phyloP scores from a whole-genome alignment of 2,329 filamentous ascomycete species.

The Purpureocillium lavendulum region DNA sequence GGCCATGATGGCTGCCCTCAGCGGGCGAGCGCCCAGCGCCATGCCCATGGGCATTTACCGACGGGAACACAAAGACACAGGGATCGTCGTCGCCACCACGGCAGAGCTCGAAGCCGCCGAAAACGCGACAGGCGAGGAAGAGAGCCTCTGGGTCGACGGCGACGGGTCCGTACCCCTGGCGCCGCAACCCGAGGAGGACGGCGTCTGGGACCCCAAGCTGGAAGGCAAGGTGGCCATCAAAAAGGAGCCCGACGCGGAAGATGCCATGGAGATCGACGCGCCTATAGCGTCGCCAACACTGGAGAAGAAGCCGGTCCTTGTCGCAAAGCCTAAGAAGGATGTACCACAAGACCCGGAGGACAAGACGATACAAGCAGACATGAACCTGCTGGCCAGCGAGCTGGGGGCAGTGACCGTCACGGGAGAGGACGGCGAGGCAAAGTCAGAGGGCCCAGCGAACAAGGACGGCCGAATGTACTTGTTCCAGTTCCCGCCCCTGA shows the following conservation, averaged over 20 bases:
- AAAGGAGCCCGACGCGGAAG: constrained; percentile 33
- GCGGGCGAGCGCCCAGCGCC: constrained; percentile 19
- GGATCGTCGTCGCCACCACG: constrained; percentile 46
- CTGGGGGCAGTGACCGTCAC: constrained; percentile 28
- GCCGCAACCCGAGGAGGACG: constrained; percentile 26
- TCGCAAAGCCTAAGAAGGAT: constrained; percentile 13
- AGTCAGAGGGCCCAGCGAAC: constrained; percentile 20
- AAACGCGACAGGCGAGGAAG: constrained; percentile 33
- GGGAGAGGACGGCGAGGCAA: constrained; percentile 17
- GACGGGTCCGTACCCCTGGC: constrained; percentile 15
- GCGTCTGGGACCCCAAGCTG: constrained; percentile 35
- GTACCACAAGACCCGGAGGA: constrained; percentile 28
- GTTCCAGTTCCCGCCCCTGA: constrained; percentile 56
- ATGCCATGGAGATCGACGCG: constrained; percentile 32
- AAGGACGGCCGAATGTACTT: constrained; percentile 52
- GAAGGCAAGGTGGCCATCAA: constrained; percentile 31
- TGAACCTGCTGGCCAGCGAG: constrained; percentile 33
- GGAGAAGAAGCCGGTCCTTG: constrained; percentile 12
- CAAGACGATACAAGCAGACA: constrained; percentile 27
- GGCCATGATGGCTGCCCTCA: constrained; percentile 27
- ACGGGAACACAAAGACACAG: constrained; percentile 43
- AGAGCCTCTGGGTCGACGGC: constrained; percentile 36
- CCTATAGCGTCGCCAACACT: constrained; percentile 14
- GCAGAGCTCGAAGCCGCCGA: constrained; percentile 49
- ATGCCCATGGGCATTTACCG: constrained; percentile 50